Base-by-base conservation (phyloP, 2,329 filamentous ascomycete species). In the Colletotrichum sojae region DNA sequence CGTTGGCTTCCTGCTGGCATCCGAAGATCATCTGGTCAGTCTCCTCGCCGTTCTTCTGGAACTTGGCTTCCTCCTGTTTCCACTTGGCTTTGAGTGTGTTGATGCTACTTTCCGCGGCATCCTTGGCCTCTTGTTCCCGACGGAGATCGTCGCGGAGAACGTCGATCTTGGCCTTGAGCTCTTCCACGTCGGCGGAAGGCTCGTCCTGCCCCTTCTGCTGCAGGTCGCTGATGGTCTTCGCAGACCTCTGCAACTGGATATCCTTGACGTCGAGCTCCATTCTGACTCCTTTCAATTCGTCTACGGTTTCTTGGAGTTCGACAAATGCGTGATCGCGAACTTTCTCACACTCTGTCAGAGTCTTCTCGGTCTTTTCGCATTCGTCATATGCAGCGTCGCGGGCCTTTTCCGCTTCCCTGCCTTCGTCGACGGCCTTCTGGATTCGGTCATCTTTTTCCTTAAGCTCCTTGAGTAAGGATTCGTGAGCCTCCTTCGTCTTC, bases 251-350 rank as follows among this genome's bases (percentile, higher is more conserved):
- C 25, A 31, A 20, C 12, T 18, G 13, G 13, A 56, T 31, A 2
- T 66, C 63, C 20, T 67, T 63, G 20, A 39, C 25, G 31, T 51
- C 31, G 5, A 12, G 39, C 18, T 65, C 64, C 27, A 15, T 18
- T 43, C 18, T 56, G 18, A 4, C 25, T 16, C 62, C 39, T 5
- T n/a, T 20, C 8, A 67, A 52, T 25, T 15, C 40, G 8, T 5
- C 40, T 31, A 25, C 22, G 43, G 22, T 20, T 8, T 16, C 27
- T 20, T 45, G 2, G 9, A 60, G 54, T 15, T 49, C 16, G 6
- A 36, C 52, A 2, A 4, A 15, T 9, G 48, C 40, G 6, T 39
- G 6, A 12, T 61, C 22, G 18, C 31, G 18, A 25, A 25, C 3
- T 5, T 25, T 5, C 22, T 25, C 4, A 4, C 4, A 25, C 22